A percentile compares a stretch with the other conserved stretches of the same genome.
Evolutionary conservation across 2,329 filamentous ascomycete species (phyloP).

Genomic region (Nemania sp.): DNA sequence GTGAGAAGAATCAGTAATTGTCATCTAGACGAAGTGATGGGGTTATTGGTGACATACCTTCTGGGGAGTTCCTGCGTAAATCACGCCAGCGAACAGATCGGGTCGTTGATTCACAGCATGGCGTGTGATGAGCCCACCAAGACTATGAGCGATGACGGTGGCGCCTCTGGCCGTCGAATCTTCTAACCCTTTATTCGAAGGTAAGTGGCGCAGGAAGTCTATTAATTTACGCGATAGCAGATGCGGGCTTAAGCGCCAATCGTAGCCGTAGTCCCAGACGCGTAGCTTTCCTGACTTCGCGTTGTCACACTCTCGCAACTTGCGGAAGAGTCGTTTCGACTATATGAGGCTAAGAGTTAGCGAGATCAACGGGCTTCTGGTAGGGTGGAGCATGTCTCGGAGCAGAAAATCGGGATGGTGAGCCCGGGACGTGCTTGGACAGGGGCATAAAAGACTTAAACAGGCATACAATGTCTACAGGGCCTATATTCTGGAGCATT

Average conservation of each 20-base stretch:
- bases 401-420: background rate
- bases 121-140: slow-evolving; percentile 85
- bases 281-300: slow-evolving; percentile 70
- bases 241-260: slow-evolving; percentile 87
- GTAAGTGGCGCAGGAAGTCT: slow-evolving; percentile 71
- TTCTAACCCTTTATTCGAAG: slow-evolving; percentile 67
- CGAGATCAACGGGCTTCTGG: background rate
- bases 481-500: slow-evolving; percentile 89
- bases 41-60: slow-evolving; percentile 33
- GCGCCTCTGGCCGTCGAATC: slow-evolving; percentile 66
- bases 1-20: slow-evolving; percentile 1
- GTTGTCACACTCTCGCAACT: slow-evolving; percentile 74
- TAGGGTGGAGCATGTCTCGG: too few species aligned
- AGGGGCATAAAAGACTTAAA: background rate
- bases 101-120: slow-evolving; percentile 85
- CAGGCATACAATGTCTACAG: slow-evolving; percentile 70
- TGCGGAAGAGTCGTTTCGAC: slow-evolving; percentile 78
- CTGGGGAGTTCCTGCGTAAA: slow-evolving; percentile 84
- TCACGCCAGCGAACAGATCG: slow-evolving; percentile 80
- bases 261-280: slow-evolving; percentile 90
- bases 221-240: slow-evolving; percentile 73
- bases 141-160: slow-evolving; percentile 80
- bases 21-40: background rate
- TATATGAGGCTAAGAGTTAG: slow-evolving; percentile 1
- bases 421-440: background rate